Conservation (phyloP, 257 asterid species). For the Cinchona pubescens region DNA sequence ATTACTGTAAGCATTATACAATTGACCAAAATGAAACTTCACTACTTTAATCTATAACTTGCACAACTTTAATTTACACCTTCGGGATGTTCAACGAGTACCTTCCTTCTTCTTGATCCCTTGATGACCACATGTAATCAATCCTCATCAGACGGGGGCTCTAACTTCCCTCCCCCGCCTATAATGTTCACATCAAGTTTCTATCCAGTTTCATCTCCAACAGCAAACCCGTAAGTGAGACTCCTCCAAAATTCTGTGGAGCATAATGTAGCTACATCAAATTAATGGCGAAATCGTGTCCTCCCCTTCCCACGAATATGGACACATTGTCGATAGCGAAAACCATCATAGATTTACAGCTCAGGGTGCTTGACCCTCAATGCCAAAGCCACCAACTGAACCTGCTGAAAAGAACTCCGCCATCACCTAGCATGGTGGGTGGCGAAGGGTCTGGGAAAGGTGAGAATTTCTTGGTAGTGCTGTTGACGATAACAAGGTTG, state of each 20-base stretch:
- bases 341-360: constrained; percentile 51
- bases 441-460: constrained; percentile 48
- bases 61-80: no score
- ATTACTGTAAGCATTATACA: no score
- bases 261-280: constrained; percentile 62
- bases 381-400: constrained; percentile 54
- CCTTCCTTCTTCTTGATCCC: no score
- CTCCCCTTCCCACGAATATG: constrained; percentile 52
- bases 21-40: no score
- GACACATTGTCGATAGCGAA: constrained; percentile 71
- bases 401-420: constrained; percentile 53
- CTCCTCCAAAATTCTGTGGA: constrained; percentile 48
- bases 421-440: constrained; percentile 56
- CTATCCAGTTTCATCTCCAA: constrained; percentile 42
- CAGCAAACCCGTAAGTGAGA: constrained; percentile 42
- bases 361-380: constrained; percentile 56
- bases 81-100: no score
- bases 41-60: no score
- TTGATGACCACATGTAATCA: constrained; percentile 56
- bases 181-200: constrained; percentile 58
- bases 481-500: constrained; percentile 60
- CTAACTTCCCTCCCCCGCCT: constrained; percentile 56
- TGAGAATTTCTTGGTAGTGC: constrained; percentile 49
- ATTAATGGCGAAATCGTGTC: constrained; percentile 55
- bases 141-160: constrained; percentile 71